phyloP scores from a whole-genome alignment of 805 yeast species.

The Spathaspora sp. region DNA sequence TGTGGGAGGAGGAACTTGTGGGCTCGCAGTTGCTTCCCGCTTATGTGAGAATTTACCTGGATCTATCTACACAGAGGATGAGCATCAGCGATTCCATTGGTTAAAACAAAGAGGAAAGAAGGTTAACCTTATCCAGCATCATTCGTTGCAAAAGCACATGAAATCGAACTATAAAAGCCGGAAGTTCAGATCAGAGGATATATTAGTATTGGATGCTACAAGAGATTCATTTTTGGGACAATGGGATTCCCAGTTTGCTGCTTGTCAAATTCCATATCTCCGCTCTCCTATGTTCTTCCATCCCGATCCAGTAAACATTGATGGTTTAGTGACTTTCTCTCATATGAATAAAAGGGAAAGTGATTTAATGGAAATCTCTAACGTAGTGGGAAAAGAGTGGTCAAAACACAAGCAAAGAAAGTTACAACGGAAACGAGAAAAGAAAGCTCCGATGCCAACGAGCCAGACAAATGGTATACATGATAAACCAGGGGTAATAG shows the following conservation, averaged over 20 bases:
- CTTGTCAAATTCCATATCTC: constrained; percentile 39
- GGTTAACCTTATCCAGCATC: constrained; percentile 20
- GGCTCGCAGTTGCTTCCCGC: constrained; percentile 38
- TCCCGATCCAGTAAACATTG: constrained; percentile 42
- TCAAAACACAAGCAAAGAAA: constrained; percentile 41
- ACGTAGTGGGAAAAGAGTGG: constrained; percentile 42
- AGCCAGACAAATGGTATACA: constrained; percentile 13
- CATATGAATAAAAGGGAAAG: constrained; percentile 24
- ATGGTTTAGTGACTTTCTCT: constrained; percentile 41
- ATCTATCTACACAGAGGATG: constrained; percentile 43
- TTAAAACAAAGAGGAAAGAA: constrained; percentile 27
- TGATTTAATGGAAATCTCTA: constrained; percentile 38
- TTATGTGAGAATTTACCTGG: constrained; percentile 42
- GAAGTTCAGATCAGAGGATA: constrained; percentile 20
- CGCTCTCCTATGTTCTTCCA: constrained; percentile 49
- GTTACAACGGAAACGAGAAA: constrained; percentile 14
- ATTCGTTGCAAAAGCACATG: constrained; percentile 7
- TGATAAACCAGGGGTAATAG: constrained; percentile 33
- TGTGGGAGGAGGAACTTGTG: constrained; percentile 48
- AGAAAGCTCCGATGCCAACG: constrained; percentile 15
- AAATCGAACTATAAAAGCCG: not conserved
- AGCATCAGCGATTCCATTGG: constrained; percentile 47
- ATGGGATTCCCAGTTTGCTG: constrained; percentile 41
- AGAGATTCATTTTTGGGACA: constrained; percentile 34
- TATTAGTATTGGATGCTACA: constrained; percentile 35